Evolutionary conservation across 2,329 filamentous ascomycete species (phyloP).

Genomic region (Aureobasidium sp.): DNA sequence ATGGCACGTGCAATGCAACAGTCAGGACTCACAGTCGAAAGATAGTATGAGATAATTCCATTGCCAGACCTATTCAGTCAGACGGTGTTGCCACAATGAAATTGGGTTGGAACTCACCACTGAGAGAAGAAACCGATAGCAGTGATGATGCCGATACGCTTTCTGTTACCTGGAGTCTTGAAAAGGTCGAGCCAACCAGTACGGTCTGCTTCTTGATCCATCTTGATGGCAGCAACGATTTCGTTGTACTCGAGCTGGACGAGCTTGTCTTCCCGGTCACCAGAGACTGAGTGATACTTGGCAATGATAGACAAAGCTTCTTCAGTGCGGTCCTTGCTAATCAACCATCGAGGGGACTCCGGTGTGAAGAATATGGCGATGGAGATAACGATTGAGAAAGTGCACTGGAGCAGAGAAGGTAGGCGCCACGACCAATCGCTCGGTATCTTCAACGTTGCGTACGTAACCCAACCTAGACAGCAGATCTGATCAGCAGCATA

Average conservation of each 20-base stretch:
- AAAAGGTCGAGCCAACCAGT: slow-evolving; percentile 17
- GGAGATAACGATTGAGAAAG: slow-evolving; percentile 15
- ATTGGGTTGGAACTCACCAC: slow-evolving; percentile 17
- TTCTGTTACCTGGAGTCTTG: slow-evolving; percentile 24
- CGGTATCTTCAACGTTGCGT: slow-evolving; percentile 16
- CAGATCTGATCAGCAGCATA: too few relatives aligned
- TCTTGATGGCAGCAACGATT: slow-evolving; percentile 19
- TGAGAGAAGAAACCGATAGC: slow-evolving; percentile 31
- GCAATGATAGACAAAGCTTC: slow-evolving; percentile 49
- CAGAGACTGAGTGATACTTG: slow-evolving; percentile 47
- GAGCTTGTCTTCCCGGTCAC: slow-evolving; percentile 24
- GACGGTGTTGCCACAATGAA: too few relatives aligned
- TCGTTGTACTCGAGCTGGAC: slow-evolving; percentile 29
- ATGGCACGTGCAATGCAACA: too few relatives aligned
- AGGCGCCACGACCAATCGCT: slow-evolving; percentile 25
- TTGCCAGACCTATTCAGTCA: slow-evolving; percentile 21
- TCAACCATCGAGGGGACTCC: slow-evolving; percentile 52
- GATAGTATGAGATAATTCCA: slow-evolving; percentile 28
- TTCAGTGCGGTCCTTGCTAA: slow-evolving; percentile 46
- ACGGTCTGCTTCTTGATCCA: slow-evolving; percentile 40
- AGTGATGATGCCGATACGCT: slow-evolving; percentile 31
- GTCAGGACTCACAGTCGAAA: slow-evolving; percentile 15
- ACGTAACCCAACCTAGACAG: neutral
- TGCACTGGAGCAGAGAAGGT: slow-evolving; percentile 31
- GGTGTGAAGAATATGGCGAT: slow-evolving; percentile 40